Evolutionary conservation across 176 grass and related monocot genomes (phyloP), one percentile per base, ranked within the genome.

Genomic region (Triticum urartu): DNA sequence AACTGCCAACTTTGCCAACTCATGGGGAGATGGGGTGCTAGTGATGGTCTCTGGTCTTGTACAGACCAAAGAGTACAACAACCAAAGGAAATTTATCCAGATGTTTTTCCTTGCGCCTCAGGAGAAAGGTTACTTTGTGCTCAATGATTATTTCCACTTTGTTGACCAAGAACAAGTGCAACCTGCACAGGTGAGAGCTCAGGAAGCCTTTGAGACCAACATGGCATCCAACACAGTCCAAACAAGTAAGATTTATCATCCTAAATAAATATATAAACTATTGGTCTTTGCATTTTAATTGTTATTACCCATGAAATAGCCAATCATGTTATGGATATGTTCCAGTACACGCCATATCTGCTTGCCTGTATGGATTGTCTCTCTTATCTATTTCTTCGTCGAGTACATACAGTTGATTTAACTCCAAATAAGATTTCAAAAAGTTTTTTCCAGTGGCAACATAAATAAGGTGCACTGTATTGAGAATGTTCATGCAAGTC

Each of bases 61-160:
- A 74, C 97, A 97, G 66, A 86, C 88, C 47, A 91, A 89, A 73
- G 97, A 94, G 42, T 96, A 94, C 71, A 87, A 5, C 77, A 60
- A 87, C 60, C 88, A 91, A 80, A 95, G 92, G 82, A 89, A 95
- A 62, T 99, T 99, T 75, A 82, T 99, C 54, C 97, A 99, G 78
- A 99, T 73, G 56, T 97, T 99, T 76, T 96, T 99, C 81, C 89
- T 99, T 81, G 97, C 97, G 3, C 97, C 97, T 1, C 97, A 99
- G 75, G 97, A 99, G 85, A 96, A 99, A 81, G 97, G 97, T 32
- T 99, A 93, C 81, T 99, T 94, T 92, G 92, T 99, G 69, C 94
- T 99, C 62, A 99, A 93, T 58, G 97, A 99, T 90, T 93, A 96
- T 79, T 94, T 96, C 68, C 94, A 99, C 56, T 91, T 97, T 15